Percentiles rank a stretch among this genome's conserved stretches.
Conservation (phyloP, 1,284 basidiomycete species). For the Chalciporus sp. region DNA sequence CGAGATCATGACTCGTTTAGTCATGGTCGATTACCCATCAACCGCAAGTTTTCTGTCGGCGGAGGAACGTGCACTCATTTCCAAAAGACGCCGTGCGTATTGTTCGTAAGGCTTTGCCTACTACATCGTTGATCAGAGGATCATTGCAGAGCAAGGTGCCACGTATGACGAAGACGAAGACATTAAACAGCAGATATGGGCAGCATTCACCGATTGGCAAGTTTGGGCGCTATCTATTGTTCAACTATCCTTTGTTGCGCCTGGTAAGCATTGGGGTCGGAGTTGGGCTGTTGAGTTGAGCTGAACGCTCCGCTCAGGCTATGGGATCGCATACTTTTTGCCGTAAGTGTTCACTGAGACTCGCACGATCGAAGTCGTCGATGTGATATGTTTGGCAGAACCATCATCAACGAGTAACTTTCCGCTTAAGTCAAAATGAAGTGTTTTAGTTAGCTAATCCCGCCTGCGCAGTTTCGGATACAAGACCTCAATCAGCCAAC, state of each 20-base stretch:
- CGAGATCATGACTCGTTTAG: conserved; percentile 19
- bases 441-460: conserved; percentile 45
- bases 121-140: background rate
- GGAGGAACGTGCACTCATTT: conserved; percentile 47
- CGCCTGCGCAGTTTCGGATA: conserved; percentile 54
- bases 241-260: conserved; percentile 60
- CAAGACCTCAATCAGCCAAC: conserved; percentile 57
- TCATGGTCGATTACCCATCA: conserved; percentile 49
- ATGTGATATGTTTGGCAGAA: background rate
- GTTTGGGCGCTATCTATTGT: conserved; percentile 42
- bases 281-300: background rate
- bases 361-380: too few species aligned
- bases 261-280: conserved; percentile 46
- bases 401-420: background rate
- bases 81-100: conserved; percentile 56
- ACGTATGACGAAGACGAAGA: conserved; percentile 69
- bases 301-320: conserved; percentile 34
- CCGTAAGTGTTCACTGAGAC: conserved; percentile 46
- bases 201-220: conserved; percentile 68
- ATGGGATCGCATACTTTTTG: conserved; percentile 65
- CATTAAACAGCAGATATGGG: conserved; percentile 50
- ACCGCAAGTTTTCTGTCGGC: conserved; percentile 49
- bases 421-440: conserved; percentile 48
- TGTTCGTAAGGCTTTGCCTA: background rate
- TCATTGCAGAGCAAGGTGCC: conserved; percentile 37